phyloP scores from a whole-genome alignment of 495 filamentous ascomycete genomes.

The Penicillium steckii region DNA sequence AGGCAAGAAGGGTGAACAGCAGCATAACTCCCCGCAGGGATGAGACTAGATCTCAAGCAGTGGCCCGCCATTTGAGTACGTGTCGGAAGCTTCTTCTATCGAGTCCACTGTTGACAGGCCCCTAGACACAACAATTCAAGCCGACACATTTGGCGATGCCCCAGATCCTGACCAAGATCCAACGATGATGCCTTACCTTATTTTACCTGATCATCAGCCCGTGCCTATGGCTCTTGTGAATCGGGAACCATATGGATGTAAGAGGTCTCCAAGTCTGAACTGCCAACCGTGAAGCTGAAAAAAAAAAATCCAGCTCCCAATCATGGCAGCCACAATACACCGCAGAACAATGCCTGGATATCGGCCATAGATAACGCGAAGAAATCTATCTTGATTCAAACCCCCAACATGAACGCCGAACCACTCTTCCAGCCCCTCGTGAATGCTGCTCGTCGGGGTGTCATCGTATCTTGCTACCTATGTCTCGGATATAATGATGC shows the following conservation, averaged over 20 bases:
- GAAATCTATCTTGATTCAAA: conserved; percentile 66
- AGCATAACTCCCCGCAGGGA: conserved; percentile 42
- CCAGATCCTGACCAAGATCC: conserved; percentile 49
- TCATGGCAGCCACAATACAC: conserved; percentile 56
- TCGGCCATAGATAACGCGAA: conserved; percentile 64
- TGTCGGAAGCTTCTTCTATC: no score
- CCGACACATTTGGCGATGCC: conserved; percentile 48
- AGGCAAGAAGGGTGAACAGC: conserved; percentile 59
- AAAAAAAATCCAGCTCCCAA: conserved; percentile 49
- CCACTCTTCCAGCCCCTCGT: conserved; percentile 61
- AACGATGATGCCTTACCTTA: conserved; percentile 63
- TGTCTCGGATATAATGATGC: conserved; percentile 78
- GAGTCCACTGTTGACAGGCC: conserved; percentile 1
- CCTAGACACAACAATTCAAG: conserved; percentile 55
- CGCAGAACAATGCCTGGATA: conserved; percentile 72
- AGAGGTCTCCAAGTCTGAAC: conserved; percentile 2
- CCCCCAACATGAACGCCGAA: conserved; percentile 72
- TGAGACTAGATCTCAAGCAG: conserved; percentile 54
- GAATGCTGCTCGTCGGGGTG: conserved; percentile 62
- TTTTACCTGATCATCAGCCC: conserved; percentile 49
- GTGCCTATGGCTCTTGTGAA: conserved; percentile 73
- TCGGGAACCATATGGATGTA: conserved; percentile 61
- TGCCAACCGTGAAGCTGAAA: background rate
- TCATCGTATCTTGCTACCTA: conserved; percentile 66
- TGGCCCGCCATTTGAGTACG: conserved; percentile 61